Conservation (phyloP, 2,329 filamentous ascomycete genomes). For the Penicillium sp. region DNA sequence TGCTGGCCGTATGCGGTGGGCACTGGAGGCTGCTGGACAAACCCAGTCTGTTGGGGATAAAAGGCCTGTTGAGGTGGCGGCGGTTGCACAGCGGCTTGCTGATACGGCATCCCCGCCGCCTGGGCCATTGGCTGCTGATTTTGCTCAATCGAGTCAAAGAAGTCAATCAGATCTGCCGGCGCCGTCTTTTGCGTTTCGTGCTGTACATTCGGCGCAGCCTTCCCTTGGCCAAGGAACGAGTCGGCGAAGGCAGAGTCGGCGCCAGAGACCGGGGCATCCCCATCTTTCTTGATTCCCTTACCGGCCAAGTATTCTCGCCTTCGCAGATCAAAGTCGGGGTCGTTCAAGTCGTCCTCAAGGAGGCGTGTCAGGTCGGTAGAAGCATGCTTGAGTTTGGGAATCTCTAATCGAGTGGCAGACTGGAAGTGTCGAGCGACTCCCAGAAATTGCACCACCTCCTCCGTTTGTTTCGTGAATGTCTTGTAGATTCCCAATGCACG, state of each 20-base stretch:
- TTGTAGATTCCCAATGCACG: constrained; percentile 88
- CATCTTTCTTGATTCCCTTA: constrained; percentile 63
- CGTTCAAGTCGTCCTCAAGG: constrained; percentile 88
- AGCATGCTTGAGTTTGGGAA: constrained; percentile 94
- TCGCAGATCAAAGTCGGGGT: constrained; percentile 92
- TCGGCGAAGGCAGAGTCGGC: constrained; percentile 22
- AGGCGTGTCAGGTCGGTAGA: constrained; percentile 85
- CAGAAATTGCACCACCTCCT: constrained; percentile 85
- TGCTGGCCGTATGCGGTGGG: constrained; percentile 35
- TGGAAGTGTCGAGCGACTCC: constrained; percentile 83
- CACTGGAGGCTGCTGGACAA: constrained; percentile 28
- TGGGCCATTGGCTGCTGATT: constrained; percentile 67
- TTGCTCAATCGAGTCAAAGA: constrained; percentile 88
- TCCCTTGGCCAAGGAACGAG: constrained; percentile 21
- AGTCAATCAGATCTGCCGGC: constrained; percentile 76
- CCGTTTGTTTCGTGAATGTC: constrained; percentile 84
- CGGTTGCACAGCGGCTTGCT: constrained; percentile 29
- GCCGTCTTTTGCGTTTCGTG: constrained; percentile 33
- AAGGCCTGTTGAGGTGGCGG: constrained; percentile 30
- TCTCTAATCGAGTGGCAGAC: constrained; percentile 84
- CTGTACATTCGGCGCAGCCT: constrained; percentile 19
- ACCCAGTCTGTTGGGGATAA: constrained; percentile 35
- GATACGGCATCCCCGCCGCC: constrained; percentile 34
- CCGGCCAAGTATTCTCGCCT: constrained; percentile 86
- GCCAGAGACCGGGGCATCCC: constrained; percentile 31